Base-by-base conservation (phyloP, 83 land plant genomes). In the Isoetes engelmannii region DNA sequence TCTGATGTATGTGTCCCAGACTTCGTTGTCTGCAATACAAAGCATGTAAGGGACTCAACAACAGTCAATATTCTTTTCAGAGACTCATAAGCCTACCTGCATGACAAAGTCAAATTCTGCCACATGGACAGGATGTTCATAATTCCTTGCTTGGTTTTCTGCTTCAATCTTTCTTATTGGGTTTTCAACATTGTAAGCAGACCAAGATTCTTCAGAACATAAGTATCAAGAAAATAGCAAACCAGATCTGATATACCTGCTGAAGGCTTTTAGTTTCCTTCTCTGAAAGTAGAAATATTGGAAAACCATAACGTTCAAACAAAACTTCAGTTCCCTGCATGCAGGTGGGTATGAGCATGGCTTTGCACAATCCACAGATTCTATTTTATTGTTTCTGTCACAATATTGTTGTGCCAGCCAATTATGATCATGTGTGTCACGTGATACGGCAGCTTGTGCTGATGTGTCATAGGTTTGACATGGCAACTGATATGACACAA, bases 51-150 rank as follows among this genome's bases (percentile, higher is more conserved):
- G 4, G 48, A 70, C 9, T 61, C 61, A 18, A 20, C 45, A 70
- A 70, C 46, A 15, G 5, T 48, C 48, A 70, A 69, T 19, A 19
- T 59, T 59, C 12, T 9, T 41, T 6, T 17, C 57, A 57, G 63
- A 41, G 69, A 69, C 17, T 57, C 45, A 4, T 9, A 37, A 4
- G 20, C 44, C 10, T 67, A 89, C 95, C 88, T 90, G 97, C 99
- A 93, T 93, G 63, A 89, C 88, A 15, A 85, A 53, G 77, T 87
- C 83, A 73, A 93, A 87, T 57, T 93, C 99, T 15, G 86, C 93
- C 37, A 92, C 92, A 74, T 82, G 62, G 53, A 68, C 7, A 47
- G 81, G 89, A 65, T 71, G 76, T 54, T 74, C 57, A 45, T 72
- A 71, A 68, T 66, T 73, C 50, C 28, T 68, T 37, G 77, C 74